These are phyloP conservation scores for Bryum argenteum DNA, from an alignment of 225 moss, liverwort and hornwort genomes.

Conservation along the genomic window DNA sequence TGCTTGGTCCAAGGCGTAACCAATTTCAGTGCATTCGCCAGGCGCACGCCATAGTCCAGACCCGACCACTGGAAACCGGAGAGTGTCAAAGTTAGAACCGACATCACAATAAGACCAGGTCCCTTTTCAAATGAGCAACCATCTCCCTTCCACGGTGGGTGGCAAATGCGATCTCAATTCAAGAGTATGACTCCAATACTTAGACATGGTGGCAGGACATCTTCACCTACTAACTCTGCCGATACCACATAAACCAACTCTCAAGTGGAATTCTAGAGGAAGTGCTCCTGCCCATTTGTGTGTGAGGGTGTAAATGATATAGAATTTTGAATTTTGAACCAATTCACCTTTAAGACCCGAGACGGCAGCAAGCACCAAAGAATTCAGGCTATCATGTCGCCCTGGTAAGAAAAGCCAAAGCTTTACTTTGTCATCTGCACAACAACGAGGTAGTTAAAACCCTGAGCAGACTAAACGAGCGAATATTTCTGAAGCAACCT, in stretches of 20 bases:
- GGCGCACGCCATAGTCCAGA: conserved; percentile 88
- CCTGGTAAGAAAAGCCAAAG: conserved; percentile 95
- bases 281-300: too few relatives aligned
- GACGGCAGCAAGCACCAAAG: conserved; percentile 54
- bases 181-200: too few relatives aligned
- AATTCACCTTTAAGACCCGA: conserved; percentile 82
- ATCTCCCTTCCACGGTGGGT: too few relatives aligned
- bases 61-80: conserved; percentile 64
- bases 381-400: conserved; percentile 69
- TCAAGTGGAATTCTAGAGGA: too few relatives aligned
- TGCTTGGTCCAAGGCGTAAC: conserved; percentile 79
- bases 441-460: conserved; percentile 18
- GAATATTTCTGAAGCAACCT: too few relatives aligned
- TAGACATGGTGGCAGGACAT: background rate
- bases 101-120: background rate
- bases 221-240: background rate
- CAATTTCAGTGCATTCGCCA: conserved; percentile 79
- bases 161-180: too few relatives aligned
- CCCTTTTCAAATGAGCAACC: too few relatives aligned
- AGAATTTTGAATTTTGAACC: too few relatives aligned
- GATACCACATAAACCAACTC: background rate
- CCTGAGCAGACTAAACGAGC: background rate
- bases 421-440: conserved; percentile 78
- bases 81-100: background rate
- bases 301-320: too few relatives aligned